Evolutionary conservation across 2,329 filamentous ascomycete species (phyloP).

Genomic region (Cladosporium sp.): DNA sequence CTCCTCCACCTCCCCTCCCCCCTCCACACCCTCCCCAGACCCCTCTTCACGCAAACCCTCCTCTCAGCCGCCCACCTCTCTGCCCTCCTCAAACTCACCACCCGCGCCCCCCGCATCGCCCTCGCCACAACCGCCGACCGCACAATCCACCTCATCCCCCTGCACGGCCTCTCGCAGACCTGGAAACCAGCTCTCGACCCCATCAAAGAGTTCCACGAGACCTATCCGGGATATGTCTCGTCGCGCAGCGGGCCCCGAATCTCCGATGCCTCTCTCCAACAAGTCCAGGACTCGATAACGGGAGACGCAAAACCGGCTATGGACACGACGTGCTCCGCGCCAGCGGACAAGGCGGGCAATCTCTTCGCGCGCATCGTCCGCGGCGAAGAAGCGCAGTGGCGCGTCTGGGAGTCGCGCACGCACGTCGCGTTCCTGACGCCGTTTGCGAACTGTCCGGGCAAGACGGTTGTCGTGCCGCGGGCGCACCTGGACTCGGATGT

Average conservation of each 20-base stretch:
- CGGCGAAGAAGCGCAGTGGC: conserved; percentile 5
- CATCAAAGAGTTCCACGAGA: neutral
- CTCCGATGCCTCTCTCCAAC: neutral
- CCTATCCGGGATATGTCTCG: neutral
- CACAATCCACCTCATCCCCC: neutral
- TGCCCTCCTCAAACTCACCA: conserved; percentile 1
- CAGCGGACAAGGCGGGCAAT: neutral
- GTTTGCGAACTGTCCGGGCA: conserved; percentile 1
- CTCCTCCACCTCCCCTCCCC: neutral
- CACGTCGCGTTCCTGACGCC: conserved; percentile 7
- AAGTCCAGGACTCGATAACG: neutral
- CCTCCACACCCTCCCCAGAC: neutral
- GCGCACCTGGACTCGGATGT: conserved; percentile 1
- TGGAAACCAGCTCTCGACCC: neutral
- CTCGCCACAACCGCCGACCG: neutral
- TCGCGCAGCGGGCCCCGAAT: neutral
- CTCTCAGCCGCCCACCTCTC: neutral
- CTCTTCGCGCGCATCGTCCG: conserved; percentile 6
- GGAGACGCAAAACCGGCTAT: neutral
- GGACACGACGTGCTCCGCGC: neutral
- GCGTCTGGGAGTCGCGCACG: neutral
- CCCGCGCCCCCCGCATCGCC: neutral
- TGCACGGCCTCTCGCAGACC: neutral
- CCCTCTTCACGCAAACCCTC: neutral
- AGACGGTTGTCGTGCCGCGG: conserved; percentile 5